Evolutionary conservation across 2,329 filamentous ascomycete species (phyloP), one percentile per base, ranked within the genome.

Genomic region (Xylariaceae sp.): DNA sequence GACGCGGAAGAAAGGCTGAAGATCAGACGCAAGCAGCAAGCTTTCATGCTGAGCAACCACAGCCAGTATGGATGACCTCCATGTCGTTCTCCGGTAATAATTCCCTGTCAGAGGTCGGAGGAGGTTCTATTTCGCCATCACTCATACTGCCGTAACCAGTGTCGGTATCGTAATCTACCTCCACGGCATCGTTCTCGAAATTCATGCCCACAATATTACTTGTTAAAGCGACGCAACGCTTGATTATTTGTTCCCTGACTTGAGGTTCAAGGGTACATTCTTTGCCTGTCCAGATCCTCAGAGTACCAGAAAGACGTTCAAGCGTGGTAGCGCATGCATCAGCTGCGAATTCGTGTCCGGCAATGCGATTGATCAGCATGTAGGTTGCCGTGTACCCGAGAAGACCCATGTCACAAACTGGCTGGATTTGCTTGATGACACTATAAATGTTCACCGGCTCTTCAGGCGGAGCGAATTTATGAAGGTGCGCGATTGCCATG

Each of bases 211-310:
- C 72, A 29, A 79, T 66, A 40, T 67, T 72, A 59, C 78, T 80
- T 12, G 75, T 79, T 27, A 83, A 72, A 10, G 63, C 57, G 16
- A 83, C 61, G 49, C 80, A 84, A 41, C 72, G 69, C 40, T 77
- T 71, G 3, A 83, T 74, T 54, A 82, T 72, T 50, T 69, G 68
- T 45, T 71, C 70, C 46, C 78, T 74, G n/a, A 79, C 63, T 12
- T 72, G 68, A 2, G 67, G 66, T 16, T 70, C 67, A n/a, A 84
- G 64, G 2, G 74, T 76, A 40, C 71, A 72, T 44, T 70, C 71
- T 38, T 73, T 74, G 17, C 76, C 77, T 3, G 71, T 76, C 82
- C 82, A 85, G 32, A 81, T 73, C 21, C 82, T 71, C 38, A 85
- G 65, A 14, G 67, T 72, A 5, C 75, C 80, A 0, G 80, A 76